Evolutionary conservation across 1,284 basidiomycete species (phyloP), one percentile per base, ranked within the genome.

Genomic region (Apiotrichum mycotoxinovorans): DNA sequence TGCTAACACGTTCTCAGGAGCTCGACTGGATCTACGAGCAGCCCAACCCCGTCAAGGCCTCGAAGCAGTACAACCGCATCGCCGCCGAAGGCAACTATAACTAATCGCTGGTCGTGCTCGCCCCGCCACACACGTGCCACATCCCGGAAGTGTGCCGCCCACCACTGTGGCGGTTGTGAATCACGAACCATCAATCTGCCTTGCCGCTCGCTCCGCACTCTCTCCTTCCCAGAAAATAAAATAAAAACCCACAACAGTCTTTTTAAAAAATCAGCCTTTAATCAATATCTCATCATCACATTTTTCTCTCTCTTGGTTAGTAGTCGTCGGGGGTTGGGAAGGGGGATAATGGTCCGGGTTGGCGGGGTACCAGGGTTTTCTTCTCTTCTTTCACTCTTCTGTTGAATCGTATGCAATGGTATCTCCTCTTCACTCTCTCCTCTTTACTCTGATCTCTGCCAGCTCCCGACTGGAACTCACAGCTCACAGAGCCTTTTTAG

Each of bases 1-100:
- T 34, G 33, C 33, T 34, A 8, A 34, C 33, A 34, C 33, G 9
- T 34, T 8, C 8, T 9, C 15, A 34, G 42, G 44, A 46, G 56
- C 64, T 77, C 44, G 73, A 76, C 42, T 71, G 68, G 51, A 66
- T 76, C 44, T 76, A 74, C 61, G 51, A 53, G 1, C 61, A 68
- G 20, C 62, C 64, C n/a, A 59, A 70, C 56, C 72, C 71, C 10
- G 68, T 69, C 30, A 61, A 64, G 10, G 70, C 71, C 15, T 51
- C 49, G 4, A 71, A 69, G 54, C 51, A 66, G 26, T 65, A 63
- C 46, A 63, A 68, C 50, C 66, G 66, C 46, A 51, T 51, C 22
- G 40, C 42, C 40, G 40, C 26, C 40, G 49, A 51, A 18, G 49
- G 38, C 14, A 38, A 38, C 37, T 48, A 37, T 23, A 10, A 37